phyloP scores from a whole-genome alignment of 148 eudicot species.

The Chenopodium berlandieri region DNA sequence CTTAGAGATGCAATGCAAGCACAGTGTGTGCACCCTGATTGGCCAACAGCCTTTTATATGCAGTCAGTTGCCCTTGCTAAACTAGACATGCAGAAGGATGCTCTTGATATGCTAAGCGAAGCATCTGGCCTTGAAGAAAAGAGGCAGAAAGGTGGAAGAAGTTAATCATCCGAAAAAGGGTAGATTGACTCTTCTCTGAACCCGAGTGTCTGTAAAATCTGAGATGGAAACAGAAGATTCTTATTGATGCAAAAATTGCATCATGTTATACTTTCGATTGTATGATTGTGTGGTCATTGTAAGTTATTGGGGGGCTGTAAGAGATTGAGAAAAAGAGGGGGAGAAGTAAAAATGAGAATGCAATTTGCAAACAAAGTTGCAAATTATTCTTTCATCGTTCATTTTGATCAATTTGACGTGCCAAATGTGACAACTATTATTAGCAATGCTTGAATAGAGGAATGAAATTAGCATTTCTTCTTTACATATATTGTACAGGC shows the following conservation, averaged over 20 bases:
- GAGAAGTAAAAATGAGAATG: neutral
- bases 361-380: constrained; percentile 10
- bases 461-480: neutral
- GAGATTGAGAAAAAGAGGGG: constrained; percentile 1
- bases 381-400: neutral
- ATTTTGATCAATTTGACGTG: neutral
- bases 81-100: constrained; percentile 85
- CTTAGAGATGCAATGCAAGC: constrained; percentile 94
- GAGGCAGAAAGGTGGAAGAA: constrained; percentile 56
- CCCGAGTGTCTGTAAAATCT: constrained; percentile 27
- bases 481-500: neutral
- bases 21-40: constrained; percentile 71
- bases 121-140: constrained; percentile 79
- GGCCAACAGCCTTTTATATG: constrained; percentile 90
- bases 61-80: constrained; percentile 85
- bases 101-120: constrained; percentile 77
- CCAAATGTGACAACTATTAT: neutral
- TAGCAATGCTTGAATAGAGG: neutral
- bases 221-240: constrained; percentile 21
- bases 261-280: constrained; percentile 18
- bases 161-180: constrained; percentile 8
- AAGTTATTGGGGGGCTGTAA: constrained; percentile 16
- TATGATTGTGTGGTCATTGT: constrained; percentile 28
- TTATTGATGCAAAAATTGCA: constrained; percentile 29
- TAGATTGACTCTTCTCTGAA: constrained; percentile 9